Percentiles rank a stretch among this genome's conserved stretches.
Conservation (phyloP, 73 alveolate genomes). For the Paraurostyla sp. region DNA sequence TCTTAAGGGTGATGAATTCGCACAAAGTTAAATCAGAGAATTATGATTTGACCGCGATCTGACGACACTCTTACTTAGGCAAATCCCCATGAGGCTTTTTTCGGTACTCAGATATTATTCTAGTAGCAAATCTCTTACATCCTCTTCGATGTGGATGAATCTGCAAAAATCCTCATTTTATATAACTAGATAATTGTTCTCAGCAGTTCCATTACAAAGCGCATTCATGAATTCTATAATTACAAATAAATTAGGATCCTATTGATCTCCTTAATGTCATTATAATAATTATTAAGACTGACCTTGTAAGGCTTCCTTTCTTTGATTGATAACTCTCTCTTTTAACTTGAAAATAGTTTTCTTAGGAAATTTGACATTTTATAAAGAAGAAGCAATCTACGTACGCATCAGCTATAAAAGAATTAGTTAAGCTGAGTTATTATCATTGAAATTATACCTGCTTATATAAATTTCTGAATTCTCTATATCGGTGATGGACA, state of each 20-base stretch:
- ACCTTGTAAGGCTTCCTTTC: slow-evolving; percentile 7
- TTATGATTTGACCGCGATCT: neutral
- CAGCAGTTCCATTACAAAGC: neutral
- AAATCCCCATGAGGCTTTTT: neutral
- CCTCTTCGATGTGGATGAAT: slow-evolving; percentile 14
- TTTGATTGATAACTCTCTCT: neutral
- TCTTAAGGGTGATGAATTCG: neutral
- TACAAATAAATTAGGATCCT: too few relatives aligned
- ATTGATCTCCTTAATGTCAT: too few relatives aligned
- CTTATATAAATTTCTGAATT: slow-evolving; percentile 18
- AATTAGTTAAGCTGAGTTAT: neutral
- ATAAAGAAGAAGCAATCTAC: neutral
- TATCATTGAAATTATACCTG: neutral
- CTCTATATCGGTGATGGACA: slow-evolving; percentile 28
- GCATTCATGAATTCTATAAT: slow-evolving; percentile 45
- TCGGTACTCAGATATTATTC: slow-evolving; percentile 4
- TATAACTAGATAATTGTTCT: neutral
- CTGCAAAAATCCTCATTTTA: neutral
- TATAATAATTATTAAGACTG: neutral
- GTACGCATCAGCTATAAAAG: neutral
- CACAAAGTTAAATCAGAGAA: neutral
- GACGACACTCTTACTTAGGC: neutral
- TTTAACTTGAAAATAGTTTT: slow-evolving; percentile 24
- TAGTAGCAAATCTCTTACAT: neutral
- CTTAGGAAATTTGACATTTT: neutral